Evolutionary conservation across 352 stramenopile species (phyloP).

Genomic region (Achlya hypogyna): DNA sequence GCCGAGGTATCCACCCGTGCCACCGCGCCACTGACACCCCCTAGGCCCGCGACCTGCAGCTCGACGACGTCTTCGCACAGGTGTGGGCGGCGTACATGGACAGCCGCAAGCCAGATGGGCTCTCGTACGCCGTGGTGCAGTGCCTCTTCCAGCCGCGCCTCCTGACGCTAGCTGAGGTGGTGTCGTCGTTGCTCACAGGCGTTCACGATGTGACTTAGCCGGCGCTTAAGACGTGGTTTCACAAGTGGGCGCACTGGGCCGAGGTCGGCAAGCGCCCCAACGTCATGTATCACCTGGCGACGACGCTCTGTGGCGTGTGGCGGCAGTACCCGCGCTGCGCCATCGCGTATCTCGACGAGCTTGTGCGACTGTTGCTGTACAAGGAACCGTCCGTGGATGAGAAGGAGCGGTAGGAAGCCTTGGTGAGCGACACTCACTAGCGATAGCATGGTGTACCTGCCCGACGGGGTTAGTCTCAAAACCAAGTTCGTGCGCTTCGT

Average conservation of each 20-base stretch:
- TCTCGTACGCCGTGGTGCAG: slow-evolving; percentile 53
- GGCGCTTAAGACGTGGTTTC: slow-evolving; percentile 44
- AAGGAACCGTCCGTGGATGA: slow-evolving; percentile 58
- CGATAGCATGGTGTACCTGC: slow-evolving; percentile 25
- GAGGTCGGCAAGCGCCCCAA: slow-evolving; percentile 46
- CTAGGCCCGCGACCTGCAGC: slow-evolving; percentile 11
- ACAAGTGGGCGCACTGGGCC: slow-evolving; percentile 42
- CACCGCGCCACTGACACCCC: neutral
- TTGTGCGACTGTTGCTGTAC: slow-evolving; percentile 62
- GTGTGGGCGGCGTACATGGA: slow-evolving; percentile 66
- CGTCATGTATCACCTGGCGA: slow-evolving; percentile 69
- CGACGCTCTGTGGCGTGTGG: slow-evolving; percentile 56
- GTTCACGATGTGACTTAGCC: slow-evolving; percentile 16
- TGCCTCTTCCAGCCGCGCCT: slow-evolving; percentile 70
- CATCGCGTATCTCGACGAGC: slow-evolving; percentile 47
- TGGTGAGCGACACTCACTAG: slow-evolving; percentile 8
- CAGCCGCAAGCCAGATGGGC: slow-evolving; percentile 54
- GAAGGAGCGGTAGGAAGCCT: slow-evolving; percentile 22
- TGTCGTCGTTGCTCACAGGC: slow-evolving; percentile 12
- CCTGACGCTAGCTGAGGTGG: slow-evolving; percentile 21
- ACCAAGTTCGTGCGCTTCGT: slow-evolving; percentile 62
- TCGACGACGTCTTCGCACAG: slow-evolving; percentile 39
- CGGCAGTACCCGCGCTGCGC: slow-evolving; percentile 38
- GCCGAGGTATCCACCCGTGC: neutral
- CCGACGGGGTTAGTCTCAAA: slow-evolving; percentile 23